Evolutionary conservation across 1,139 yeast genomes (phyloP).

Genomic region (Protomyces arabidopsidicola): DNA sequence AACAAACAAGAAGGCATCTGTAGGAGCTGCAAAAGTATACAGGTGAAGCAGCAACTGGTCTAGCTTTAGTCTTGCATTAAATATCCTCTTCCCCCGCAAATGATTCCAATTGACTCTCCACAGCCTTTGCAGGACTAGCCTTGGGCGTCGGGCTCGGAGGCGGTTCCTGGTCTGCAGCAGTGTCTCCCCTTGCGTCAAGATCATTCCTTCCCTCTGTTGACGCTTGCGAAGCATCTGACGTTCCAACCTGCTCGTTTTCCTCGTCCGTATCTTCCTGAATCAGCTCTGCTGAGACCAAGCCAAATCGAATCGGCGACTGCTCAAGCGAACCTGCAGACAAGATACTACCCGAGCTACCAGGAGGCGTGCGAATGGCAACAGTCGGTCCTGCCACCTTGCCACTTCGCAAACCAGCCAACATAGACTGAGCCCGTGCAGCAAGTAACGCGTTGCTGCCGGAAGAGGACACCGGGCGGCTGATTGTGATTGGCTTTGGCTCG

Average conservation of each 20-base stretch:
- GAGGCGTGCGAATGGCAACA: slow-evolving; percentile 5
- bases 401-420: slow-evolving; percentile 29
- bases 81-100: background rate
- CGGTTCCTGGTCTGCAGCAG: background rate
- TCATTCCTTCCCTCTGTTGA: background rate
- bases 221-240: background rate
- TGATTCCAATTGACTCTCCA: background rate
- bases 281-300: background rate
- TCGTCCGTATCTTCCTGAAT: background rate
- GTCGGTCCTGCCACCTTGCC: slow-evolving; percentile 23
- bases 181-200: background rate
- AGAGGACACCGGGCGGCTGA: slow-evolving; percentile 5
- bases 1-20: slow-evolving; percentile 28
- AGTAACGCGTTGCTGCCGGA: slow-evolving; percentile 24
- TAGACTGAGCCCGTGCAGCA: slow-evolving; percentile 29
- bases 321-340: background rate
- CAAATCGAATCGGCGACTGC: slow-evolving; percentile 5
- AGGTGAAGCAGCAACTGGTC: slow-evolving; percentile 3
- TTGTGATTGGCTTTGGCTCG: background rate
- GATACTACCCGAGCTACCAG: background rate
- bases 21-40: slow-evolving; percentile 3
- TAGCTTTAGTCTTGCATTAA: background rate
- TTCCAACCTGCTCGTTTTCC: background rate
- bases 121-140: background rate
- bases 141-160: background rate